Base-by-base conservation (phyloP, 345 rosid genomes). In the Orychophragmus violaceus region DNA sequence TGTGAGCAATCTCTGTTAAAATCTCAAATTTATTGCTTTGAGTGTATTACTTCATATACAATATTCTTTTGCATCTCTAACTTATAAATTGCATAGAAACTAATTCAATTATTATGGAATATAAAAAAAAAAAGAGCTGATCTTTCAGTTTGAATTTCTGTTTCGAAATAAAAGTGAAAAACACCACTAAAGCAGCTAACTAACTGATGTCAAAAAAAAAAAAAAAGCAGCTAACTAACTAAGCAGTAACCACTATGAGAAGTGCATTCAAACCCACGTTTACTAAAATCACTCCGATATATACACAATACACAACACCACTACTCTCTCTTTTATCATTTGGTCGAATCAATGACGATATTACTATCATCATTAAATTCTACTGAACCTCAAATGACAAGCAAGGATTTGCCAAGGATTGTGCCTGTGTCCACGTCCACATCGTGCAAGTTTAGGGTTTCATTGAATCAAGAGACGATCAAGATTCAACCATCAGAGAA, bases 401-500 rank as follows among this genome's bases (percentile, higher is more conserved):
- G 30, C 52, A 70, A 61, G 18, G 28, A 5, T 22, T 21, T 18
- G n/a, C 45, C 53, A 21, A 27, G 66, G 14, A 39, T 37, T 7
- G 66, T 68, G 14, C 37, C 28, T 23, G 36, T 1, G 14, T 56
- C 63, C 33, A 32, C 25, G 33, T 52, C 60, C 36, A 39, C 61
- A 2, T 27, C 45, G 39, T 68, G 37, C n/a, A 52, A 41, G 62
- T 68, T 52, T 14, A 66, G 8, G 36, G 36, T 41, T 51, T 61
- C 60, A 22, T 22, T 61, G 74, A 16, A 54, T 36, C 78, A 57
- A 28, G 68, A 64, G 22, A 78, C 45, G 25, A 70, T 78, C 7
- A 60, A 76, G 29, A 64, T 77, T 73, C 74, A 56, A 64, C 44
- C 35, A 11, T 5, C 84, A 57, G 62, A 30, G 29, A 74, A 77